Evolutionary conservation across 768 basidiomycete genomes (phyloP), one percentile per base, ranked within the genome.

Genomic region (Infundibulicybe gibba): DNA sequence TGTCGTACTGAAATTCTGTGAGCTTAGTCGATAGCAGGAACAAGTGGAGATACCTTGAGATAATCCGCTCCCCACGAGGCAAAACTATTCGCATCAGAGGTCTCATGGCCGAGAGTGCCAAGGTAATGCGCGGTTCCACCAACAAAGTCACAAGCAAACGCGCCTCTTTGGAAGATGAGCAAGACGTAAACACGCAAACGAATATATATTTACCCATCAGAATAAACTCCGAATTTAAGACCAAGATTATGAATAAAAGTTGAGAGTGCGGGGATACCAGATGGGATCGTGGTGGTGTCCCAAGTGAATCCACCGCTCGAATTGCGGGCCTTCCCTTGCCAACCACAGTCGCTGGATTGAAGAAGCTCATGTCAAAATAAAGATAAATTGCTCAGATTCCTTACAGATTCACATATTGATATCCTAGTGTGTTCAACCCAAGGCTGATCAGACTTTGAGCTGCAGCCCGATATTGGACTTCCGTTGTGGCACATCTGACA

Each of bases 201-300:
- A 9, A 34, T 38, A 3, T 42, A 12, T 10, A 44, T 62, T 30
- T 55, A 70, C 71, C 62, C 69, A 37, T 60, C 53, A 49, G 88
- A 88, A 77, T 66, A 75, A 77, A 63, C 80, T 69, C 59, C 89
- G 83, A 68, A 90, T 76, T 52, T 83, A 77, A 61, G 82, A 6
- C 70, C 71, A 25, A 67, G 54, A 39, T 54, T 57, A 46, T 71
- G 69, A 15, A 72, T 53, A 44, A 67, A 72, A 12, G 66, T 58
- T 15, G 62, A 62, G 39, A 73, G 55, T 1, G 70, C 66, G 8
- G 70, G 66, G 20, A 70, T 59, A 3, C 71, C 71, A 1, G 62
- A 61, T 15, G 72, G 71, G 32, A 71, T 56, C 20, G 57, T 65
- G 12, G 62, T 65, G 2, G 62, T 65, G 52, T 70, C 64, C 74